Percentiles rank a stretch among this genome's conserved stretches.
phyloP scores from a whole-genome alignment of 1,284 basidiomycete genomes.

The Rhodotorula sp. region DNA sequence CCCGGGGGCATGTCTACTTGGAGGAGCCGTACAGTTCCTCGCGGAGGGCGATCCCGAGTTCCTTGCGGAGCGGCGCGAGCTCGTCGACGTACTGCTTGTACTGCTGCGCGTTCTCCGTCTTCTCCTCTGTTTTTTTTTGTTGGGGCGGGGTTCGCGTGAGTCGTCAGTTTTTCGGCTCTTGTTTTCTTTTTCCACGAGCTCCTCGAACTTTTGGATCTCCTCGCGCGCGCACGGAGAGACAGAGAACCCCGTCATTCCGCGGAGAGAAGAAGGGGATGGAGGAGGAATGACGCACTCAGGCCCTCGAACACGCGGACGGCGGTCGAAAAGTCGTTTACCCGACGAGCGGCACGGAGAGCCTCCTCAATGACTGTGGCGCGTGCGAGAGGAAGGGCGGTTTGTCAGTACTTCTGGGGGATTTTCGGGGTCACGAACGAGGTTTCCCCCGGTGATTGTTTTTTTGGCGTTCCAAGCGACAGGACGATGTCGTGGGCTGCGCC shows the following conservation, averaged over 20 bases:
- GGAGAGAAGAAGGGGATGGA: too few relatives aligned
- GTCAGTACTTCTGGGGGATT: not conserved
- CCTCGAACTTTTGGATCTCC: conserved; percentile 93
- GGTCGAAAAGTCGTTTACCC: conserved; percentile 95
- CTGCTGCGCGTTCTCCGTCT: conserved; percentile 92
- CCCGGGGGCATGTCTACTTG: conserved; percentile 8
- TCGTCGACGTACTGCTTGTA: conserved; percentile 81
- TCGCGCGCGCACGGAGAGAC: conserved; percentile 85
- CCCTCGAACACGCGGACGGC: conserved; percentile 86
- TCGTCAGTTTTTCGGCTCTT: conserved; percentile 20
- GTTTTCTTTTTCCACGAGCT: conserved; percentile 69
- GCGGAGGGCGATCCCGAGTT: conserved; percentile 64
- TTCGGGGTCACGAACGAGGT: too few relatives aligned
- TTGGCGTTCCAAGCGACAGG: too few relatives aligned
- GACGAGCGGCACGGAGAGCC: conserved; percentile 81
- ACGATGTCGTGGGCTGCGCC: too few relatives aligned
- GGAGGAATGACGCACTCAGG: conserved; percentile 2
- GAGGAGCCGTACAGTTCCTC: conserved; percentile 53
- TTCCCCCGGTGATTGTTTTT: not conserved
- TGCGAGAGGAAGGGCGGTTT: not conserved
- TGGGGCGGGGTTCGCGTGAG: too few relatives aligned
- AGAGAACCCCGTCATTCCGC: conserved; percentile 63
- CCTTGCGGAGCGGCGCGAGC: conserved; percentile 77
- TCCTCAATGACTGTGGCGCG: conserved; percentile 69
- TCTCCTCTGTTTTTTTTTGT: conserved; percentile 58